Percentiles rank a stretch among this genome's conserved stretches.
These are phyloP conservation scores for Leucocoprinus leucothites DNA, from an alignment of 768 basidiomycete genomes.

Conservation along the genomic window DNA sequence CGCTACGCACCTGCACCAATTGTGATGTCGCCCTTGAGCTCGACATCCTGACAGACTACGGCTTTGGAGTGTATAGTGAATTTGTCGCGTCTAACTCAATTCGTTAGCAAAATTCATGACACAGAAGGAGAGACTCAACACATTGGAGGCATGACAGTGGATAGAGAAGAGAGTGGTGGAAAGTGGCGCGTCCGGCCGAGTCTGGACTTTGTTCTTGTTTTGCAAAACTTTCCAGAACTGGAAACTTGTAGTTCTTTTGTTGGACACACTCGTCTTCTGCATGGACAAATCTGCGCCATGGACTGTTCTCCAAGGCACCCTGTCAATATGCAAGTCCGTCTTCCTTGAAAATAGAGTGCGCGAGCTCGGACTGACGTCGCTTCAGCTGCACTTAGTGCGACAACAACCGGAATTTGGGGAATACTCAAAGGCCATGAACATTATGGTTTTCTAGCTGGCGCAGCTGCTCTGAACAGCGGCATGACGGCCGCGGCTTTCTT, in stretches of 20 bases:
- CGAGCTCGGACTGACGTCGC: constrained; percentile 14
- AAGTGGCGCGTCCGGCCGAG: not conserved
- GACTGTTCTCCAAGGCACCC: constrained; percentile 55
- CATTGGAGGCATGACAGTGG: constrained; percentile 32
- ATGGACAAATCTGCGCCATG: constrained; percentile 32
- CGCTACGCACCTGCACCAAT: constrained; percentile 68
- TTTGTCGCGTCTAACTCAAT: constrained; percentile 66
- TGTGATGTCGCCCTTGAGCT: constrained; percentile 91
- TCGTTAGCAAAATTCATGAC: not conserved
- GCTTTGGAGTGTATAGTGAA: constrained; percentile 89
- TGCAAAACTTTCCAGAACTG: not conserved
- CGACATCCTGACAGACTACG: constrained; percentile 90
- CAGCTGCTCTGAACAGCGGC: constrained; percentile 70
- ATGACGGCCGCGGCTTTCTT: constrained; percentile 77
- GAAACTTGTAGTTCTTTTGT: not conserved
- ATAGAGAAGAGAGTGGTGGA: not conserved
- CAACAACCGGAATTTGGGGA: constrained; percentile 40
- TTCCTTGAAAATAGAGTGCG: constrained; percentile 26
- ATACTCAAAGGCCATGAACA: constrained; percentile 47
- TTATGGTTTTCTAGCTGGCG: constrained; percentile 44
- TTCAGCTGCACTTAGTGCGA: constrained; percentile 58
- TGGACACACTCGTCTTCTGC: not conserved
- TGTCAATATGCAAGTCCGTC: constrained; percentile 82
- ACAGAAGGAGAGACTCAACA: constrained; percentile 21
- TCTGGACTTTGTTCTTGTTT: not conserved